These are phyloP conservation scores for Colletotrichum simmondsii DNA, from an alignment of 2,329 filamentous ascomycete species.

Conservation along the genomic window DNA sequence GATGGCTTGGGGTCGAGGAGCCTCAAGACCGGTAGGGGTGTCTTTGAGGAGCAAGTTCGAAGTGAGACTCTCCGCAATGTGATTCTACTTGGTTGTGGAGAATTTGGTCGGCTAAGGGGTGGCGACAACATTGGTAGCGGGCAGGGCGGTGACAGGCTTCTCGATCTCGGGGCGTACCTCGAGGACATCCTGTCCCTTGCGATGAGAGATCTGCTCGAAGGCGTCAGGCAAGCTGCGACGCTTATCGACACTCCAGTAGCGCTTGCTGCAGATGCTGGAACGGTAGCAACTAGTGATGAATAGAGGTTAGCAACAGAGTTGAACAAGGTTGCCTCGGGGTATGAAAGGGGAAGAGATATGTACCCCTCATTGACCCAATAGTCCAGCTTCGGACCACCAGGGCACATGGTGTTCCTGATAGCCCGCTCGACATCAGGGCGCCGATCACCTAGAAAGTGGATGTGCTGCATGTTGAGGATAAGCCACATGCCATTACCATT, in stretches of 20 bases:
- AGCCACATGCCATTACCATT: constrained; percentile 15
- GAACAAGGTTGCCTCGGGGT: background rate
- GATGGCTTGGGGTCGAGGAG: too few species aligned
- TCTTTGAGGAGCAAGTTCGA: background rate
- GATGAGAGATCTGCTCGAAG: background rate
- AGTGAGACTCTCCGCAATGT: background rate
- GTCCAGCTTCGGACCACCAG: background rate
- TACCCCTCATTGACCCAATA: constrained; percentile 20
- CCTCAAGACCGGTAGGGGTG: background rate
- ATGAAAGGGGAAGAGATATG: too few species aligned
- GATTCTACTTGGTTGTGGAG: background rate
- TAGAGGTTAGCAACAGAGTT: background rate
- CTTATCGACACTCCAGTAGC: background rate
- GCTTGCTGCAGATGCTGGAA: constrained; percentile 8
- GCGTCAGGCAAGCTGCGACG: background rate
- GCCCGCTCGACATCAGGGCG: constrained; percentile 8
- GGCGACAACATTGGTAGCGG: background rate
- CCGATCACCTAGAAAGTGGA: background rate
- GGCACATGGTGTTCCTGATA: constrained; percentile 13
- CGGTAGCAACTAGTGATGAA: constrained; percentile 13
- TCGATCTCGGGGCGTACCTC: background rate
- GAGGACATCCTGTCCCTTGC: background rate
- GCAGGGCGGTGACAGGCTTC: background rate
- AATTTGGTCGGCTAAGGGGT: background rate
- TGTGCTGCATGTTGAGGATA: background rate